phyloP scores from a whole-genome alignment of 2,329 filamentous ascomycete species.

The Paraphoma chrysanthemicola region DNA sequence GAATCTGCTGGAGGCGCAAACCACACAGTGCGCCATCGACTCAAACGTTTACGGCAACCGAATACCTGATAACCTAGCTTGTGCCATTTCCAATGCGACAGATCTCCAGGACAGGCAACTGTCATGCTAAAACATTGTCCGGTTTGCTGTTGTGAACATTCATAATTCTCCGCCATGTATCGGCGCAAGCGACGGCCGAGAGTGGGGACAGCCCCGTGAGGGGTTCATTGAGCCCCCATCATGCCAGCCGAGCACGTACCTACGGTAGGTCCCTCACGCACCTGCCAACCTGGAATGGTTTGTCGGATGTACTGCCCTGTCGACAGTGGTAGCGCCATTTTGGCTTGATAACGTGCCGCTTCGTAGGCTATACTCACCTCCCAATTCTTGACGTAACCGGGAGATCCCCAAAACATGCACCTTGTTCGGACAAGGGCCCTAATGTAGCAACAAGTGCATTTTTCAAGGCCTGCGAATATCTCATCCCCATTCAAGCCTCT shows the following conservation, averaged over 20 bases:
- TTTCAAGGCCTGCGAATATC: neutral
- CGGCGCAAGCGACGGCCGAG: conserved; percentile 21
- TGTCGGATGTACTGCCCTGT: conserved; percentile 19
- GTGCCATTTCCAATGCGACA: conserved; percentile 10
- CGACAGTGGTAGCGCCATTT: conserved; percentile 18
- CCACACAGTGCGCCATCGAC: conserved; percentile 6
- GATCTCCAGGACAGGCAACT: conserved; percentile 14
- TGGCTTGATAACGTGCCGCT: conserved; percentile 27
- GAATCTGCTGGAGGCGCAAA: conserved; percentile 13
- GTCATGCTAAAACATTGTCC: neutral
- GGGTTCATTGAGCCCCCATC: conserved; percentile 22
- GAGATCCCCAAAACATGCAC: conserved; percentile 4
- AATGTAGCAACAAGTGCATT: conserved; percentile 6
- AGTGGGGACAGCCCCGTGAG: conserved; percentile 30
- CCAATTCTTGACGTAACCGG: neutral
- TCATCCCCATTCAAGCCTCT: neutral
- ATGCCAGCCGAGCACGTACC: conserved; percentile 24
- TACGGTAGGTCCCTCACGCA: conserved; percentile 22
- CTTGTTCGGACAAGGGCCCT: conserved; percentile 12
- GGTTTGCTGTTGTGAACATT: conserved; percentile 9
- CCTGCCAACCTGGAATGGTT: conserved; percentile 37
- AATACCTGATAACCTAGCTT: conserved; percentile 1
- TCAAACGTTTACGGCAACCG: conserved; percentile 10
- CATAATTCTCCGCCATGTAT: conserved; percentile 27
- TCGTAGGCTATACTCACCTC: conserved; percentile 4